A percentile compares a stretch with the other conserved stretches of the same genome.
These are phyloP conservation scores for Penicillium sp. DNA, from an alignment of 2,329 filamentous ascomycete species.

Conservation along the genomic window DNA sequence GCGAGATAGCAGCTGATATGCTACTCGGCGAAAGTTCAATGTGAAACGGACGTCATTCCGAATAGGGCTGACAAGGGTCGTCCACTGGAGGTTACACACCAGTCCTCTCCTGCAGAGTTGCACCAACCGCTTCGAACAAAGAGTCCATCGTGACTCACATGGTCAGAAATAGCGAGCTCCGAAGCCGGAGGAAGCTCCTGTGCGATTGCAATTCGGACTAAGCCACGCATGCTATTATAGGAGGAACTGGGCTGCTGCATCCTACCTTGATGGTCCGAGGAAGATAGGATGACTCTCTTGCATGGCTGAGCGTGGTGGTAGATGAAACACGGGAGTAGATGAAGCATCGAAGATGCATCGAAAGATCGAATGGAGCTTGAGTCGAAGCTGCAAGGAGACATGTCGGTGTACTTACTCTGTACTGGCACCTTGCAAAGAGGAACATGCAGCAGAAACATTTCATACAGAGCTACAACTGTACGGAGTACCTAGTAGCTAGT, in stretches of 20 bases:
- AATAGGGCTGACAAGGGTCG: constrained; percentile 7
- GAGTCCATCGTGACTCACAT: not conserved
- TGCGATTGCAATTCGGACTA: constrained; percentile 9
- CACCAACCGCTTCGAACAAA: constrained; percentile 8
- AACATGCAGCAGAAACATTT: not conserved
- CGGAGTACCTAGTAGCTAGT: not conserved
- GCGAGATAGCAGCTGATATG: not conserved
- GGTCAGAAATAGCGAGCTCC: not conserved
- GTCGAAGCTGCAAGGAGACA: constrained; percentile 15
- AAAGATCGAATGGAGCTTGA: constrained; percentile 22
- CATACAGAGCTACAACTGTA: not conserved
- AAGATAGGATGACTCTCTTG: constrained; percentile 16
- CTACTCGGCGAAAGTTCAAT: not conserved
- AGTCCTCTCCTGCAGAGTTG: constrained; percentile 7
- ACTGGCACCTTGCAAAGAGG: not conserved
- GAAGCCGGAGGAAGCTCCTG: not conserved
- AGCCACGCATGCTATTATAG: constrained; percentile 9
- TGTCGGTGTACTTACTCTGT: not conserved
- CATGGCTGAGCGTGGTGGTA: constrained; percentile 4
- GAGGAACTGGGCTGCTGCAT: constrained; percentile 12
- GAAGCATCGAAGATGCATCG: constrained; percentile 32
- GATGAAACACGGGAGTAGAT: constrained; percentile 3
- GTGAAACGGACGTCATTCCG: constrained; percentile 8
- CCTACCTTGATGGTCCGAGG: constrained; percentile 6
- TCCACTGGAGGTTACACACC: constrained; percentile 10